phyloP scores from a whole-genome alignment of 805 yeast genomes.

The Candida multigemmis region DNA sequence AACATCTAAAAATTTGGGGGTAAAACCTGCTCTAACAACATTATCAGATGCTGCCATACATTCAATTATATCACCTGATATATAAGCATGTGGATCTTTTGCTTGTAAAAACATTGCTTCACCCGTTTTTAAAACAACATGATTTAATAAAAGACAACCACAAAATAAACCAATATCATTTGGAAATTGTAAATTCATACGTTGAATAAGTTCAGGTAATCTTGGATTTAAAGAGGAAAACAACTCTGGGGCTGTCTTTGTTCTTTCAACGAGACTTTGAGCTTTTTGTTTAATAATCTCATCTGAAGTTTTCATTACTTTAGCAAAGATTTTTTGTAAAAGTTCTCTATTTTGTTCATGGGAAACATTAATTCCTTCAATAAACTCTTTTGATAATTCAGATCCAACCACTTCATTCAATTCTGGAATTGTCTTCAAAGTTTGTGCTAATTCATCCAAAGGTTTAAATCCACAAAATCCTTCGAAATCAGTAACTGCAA shows the following conservation, averaged over 20 bases:
- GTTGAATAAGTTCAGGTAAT: conserved; percentile 64
- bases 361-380: conserved; percentile 33
- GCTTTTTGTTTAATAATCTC: conserved; percentile 49
- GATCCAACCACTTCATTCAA: conserved; percentile 62
- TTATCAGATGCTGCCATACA: conserved; percentile 99
- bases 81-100: conserved; percentile 97
- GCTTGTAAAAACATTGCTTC: conserved; percentile 97
- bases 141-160: conserved; percentile 89
- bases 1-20: conserved; percentile 98
- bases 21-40: conserved; percentile 97
- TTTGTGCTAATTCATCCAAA: conserved; percentile 60
- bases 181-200: conserved; percentile 85
- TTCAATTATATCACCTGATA: conserved; percentile 94
- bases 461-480: conserved; percentile 99
- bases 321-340: conserved; percentile 67
- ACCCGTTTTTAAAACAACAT: conserved; percentile 72
- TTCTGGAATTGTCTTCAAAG: conserved; percentile 70
- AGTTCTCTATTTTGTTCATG: conserved; percentile 49
- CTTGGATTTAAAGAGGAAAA: conserved; percentile 40
- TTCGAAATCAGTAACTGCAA: conserved; percentile 92
- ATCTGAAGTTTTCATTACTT: conserved; percentile 78
- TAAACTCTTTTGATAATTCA: conserved; percentile 46
- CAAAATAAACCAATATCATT: conserved; percentile 92
- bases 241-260: conserved; percentile 46
- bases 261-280: conserved; percentile 54